Evolutionary conservation across 352 stramenopile genomes (phyloP).

Genomic region (Phytophthora cajani): DNA sequence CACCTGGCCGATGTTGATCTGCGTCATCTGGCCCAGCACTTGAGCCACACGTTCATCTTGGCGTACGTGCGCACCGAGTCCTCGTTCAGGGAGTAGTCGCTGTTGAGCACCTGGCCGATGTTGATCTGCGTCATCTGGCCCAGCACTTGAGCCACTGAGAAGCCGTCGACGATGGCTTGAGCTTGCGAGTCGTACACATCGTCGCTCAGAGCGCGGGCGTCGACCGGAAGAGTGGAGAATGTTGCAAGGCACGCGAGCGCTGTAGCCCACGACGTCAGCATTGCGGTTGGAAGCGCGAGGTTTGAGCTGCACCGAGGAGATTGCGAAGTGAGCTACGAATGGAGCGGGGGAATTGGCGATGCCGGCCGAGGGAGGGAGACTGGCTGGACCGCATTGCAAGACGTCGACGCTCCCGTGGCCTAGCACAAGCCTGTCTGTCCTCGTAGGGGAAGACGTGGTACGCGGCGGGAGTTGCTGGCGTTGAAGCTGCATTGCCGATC

Average conservation of each 20-base stretch:
- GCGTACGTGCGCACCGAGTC: constrained; percentile 70
- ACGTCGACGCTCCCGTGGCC: not conserved
- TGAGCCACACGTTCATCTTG: constrained; percentile 70
- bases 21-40: constrained; percentile 90
- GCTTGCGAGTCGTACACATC: constrained; percentile 47
- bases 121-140: constrained; percentile 93
- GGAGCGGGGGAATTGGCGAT: not conserved
- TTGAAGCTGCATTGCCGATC: constrained; percentile 13
- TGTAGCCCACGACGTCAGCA: constrained; percentile 48
- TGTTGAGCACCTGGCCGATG: constrained; percentile 73
- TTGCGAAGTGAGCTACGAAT: constrained; percentile 39
- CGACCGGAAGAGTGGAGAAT: constrained; percentile 16
- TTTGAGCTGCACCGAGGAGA: constrained; percentile 17
- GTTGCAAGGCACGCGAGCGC: constrained; percentile 38
- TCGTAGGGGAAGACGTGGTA: constrained; percentile 24
- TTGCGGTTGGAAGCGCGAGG: constrained; percentile 13
- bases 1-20: constrained; percentile 86
- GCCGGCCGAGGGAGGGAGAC: not conserved
- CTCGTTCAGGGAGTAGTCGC: constrained; percentile 65
- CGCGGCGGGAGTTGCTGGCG: constrained; percentile 7
- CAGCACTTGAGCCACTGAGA: constrained; percentile 64
- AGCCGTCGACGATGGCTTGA: constrained; percentile 58
- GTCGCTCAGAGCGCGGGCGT: constrained; percentile 23
- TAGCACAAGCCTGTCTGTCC: constrained; percentile 7
- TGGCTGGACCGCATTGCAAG: not conserved